Conservation (phyloP, 805 yeast species). For the Pichia nakasei region DNA sequence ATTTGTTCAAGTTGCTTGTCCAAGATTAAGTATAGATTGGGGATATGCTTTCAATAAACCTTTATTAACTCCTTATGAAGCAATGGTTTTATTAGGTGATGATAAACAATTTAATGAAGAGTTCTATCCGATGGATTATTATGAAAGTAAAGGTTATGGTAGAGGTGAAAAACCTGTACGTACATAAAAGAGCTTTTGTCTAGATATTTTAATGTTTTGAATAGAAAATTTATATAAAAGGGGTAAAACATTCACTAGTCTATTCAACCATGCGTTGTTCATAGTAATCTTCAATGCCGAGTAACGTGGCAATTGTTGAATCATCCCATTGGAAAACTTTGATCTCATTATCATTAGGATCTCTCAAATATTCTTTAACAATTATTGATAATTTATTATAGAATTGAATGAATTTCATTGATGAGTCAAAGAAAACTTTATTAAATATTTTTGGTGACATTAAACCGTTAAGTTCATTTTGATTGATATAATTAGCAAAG, state of each 20-base stretch:
- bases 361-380: slow-evolving; percentile 29
- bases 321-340: slow-evolving; percentile 45
- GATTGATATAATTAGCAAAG: slow-evolving; percentile 54
- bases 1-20: slow-evolving; percentile 96
- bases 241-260: background rate
- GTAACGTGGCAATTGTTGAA: slow-evolving; percentile 52
- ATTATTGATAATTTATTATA: slow-evolving; percentile 33
- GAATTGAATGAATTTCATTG: slow-evolving; percentile 40
- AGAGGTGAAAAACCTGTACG: slow-evolving; percentile 66
- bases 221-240: too few relatives aligned
- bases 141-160: slow-evolving; percentile 83
- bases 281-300: slow-evolving; percentile 50
- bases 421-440: slow-evolving; percentile 43
- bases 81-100: slow-evolving; percentile 76
- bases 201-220: too few relatives aligned
- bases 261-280: slow-evolving; percentile 8
- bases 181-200: background rate
- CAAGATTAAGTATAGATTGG: slow-evolving; percentile 94
- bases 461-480: slow-evolving; percentile 45
- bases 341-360: slow-evolving; percentile 16
- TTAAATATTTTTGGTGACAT: slow-evolving; percentile 57
- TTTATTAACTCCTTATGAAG: slow-evolving; percentile 88
- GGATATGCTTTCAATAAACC: slow-evolving; percentile 96
- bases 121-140: slow-evolving; percentile 94
- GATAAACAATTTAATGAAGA: slow-evolving; percentile 57